Evolutionary conservation across 2,329 filamentous ascomycete genomes (phyloP), one percentile per base, ranked within the genome.

Genomic region (Cephalotrichum gorgonifer): DNA sequence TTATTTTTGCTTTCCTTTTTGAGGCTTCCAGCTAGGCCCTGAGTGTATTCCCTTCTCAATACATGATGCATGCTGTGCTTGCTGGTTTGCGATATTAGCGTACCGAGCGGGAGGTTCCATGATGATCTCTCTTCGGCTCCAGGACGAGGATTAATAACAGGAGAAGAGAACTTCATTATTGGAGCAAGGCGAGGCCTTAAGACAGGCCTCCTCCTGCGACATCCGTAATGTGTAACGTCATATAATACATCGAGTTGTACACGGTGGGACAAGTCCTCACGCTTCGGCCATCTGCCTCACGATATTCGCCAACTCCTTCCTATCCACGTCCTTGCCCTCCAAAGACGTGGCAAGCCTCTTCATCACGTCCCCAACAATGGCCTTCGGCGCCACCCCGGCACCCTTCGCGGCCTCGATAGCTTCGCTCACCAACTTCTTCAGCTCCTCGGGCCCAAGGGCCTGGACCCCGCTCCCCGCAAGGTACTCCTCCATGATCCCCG

Each of bases 401-500:
- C 63, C 66, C 57, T 69, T 73, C 50, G 78, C 63, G 28, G 67
- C 70, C 26, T 72, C 70, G 22, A 86, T 64, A 3, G 74, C 72
- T 27, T 65, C 67, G 49, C 67, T 63, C 17, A 86, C 74, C 11
- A 78, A 57, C 3, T 61, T 62, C 58, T 69, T 69, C 20, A 90
- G 67, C 60, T 87, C 76, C 5, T 75, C 77, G 52, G 75, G 71
- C 2, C 69, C 64, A 48, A 88, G 57, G 12, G 72, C 74, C 62
- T 81, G 69, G 12, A 88, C 74, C 7, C 74, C 75, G 54, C 78
- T 79, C 52, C 67, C 69, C 7, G 72, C 70, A 4, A 78, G 69
- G 63, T 88, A 88, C 56, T 81, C 80, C 35, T 83, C 72, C 57
- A 89, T 60, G 2, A 91, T 73, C 28, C 65, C 65, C 44, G 84